Evolutionary conservation across 805 yeast species (phyloP), one percentile per base, ranked within the genome.

Genomic region (Saturnispora sanitii): DNA sequence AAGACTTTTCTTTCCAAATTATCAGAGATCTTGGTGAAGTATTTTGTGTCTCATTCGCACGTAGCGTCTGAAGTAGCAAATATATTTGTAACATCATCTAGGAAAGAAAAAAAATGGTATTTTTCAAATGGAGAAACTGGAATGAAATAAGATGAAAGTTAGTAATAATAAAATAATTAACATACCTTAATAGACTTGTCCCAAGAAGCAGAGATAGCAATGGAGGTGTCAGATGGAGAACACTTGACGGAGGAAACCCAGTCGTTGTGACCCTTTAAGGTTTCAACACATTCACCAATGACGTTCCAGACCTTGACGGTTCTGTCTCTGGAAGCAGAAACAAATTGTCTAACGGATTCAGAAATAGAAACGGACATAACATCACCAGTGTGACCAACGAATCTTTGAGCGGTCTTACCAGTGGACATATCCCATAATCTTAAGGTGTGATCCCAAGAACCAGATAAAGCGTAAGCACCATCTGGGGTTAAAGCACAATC

Each of bases 21-120:
- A 79, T 88, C 96, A 88, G 96, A 83, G 95, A 87, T 87, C 96
- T 85, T 87, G 96, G 96, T 87, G 96, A 82, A 78, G 71, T 39
- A 71, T 64, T 63, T 65, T 71, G 79, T 80, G 95, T 90, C 96
- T 92, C 98, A 90, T 86, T 77, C 92, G 82, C 54, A n/a, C 68
- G 57, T 65, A 61, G 56, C 81, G 86, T 90, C 98, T 75, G 96
- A 90, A 90, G 98, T 90, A 90, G 98, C 98, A 90, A 90, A 92
- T 92, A 90, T 81, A 41, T 41, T 32, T 55, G 52, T 56, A 43
- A 67, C 94, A 85, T 84, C 95, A 84, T 74, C 58, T 74, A 56
- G 46, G 53, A 51, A 31, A 39, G 40, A 42, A 17, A 29, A 33
- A 21, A 29, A 21, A 22, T 9, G 6, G 9, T 6, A 22, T 28